Evolutionary conservation across 1,139 yeast genomes (phyloP).

Genomic region (Kluyveromyces marxianus): DNA sequence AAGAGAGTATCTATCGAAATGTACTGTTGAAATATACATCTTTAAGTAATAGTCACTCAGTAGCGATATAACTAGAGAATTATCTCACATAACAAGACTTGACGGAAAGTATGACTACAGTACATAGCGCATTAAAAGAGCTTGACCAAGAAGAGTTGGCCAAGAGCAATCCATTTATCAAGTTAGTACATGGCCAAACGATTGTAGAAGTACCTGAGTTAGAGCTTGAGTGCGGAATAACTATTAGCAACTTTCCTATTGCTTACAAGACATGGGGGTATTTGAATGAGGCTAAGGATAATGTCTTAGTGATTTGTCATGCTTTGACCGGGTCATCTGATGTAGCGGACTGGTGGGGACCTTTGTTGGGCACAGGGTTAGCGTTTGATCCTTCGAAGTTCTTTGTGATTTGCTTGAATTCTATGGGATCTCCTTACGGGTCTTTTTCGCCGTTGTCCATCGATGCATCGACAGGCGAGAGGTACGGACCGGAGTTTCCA

Average conservation of each 20-base stretch:
- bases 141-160: conserved; percentile 20
- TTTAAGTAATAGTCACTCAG: no score
- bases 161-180: conserved; percentile 54
- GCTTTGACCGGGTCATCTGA: conserved; percentile 95
- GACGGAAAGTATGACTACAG: not conserved
- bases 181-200: conserved; percentile 70
- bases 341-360: conserved; percentile 99
- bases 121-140: conserved; percentile 14
- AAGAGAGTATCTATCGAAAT: no score
- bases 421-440: conserved; percentile 94
- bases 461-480: conserved; percentile 62
- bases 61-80: not conserved
- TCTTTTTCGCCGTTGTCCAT: conserved; percentile 84
- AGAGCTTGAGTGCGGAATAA: conserved; percentile 76
- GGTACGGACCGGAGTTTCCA: conserved; percentile 93
- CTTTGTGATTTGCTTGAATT: conserved; percentile 79
- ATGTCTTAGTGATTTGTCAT: conserved; percentile 83
- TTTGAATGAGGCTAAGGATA: conserved; percentile 56
- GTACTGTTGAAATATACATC: no score
- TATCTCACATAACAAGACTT: not conserved
- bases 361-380: conserved; percentile 72
- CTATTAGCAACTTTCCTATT: conserved; percentile 67
- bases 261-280: conserved; percentile 96
- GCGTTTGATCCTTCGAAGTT: conserved; percentile 89
- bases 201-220: conserved; percentile 75